Base-by-base conservation (phyloP, 306 rosid genomes). In the Arachis stenosperma region DNA sequence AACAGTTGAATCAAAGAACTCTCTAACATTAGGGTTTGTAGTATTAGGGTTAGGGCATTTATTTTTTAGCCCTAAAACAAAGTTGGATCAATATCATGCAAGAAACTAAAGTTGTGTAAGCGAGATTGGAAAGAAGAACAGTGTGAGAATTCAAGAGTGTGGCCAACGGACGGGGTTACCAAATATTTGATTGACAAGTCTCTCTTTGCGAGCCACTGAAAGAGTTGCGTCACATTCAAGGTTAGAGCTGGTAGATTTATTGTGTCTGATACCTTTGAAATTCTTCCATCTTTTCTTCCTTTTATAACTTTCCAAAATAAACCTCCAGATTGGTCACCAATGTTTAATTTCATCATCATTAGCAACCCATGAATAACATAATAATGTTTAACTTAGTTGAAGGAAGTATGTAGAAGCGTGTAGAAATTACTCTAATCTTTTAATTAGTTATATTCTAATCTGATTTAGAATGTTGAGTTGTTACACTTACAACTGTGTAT, bases 81-180 rank as follows among this genome's bases (percentile, higher is more conserved):
- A 86, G 41, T 74, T 2, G 96, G 96, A 59, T 92, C 96, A 30
- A 78, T 43, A 8, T 84, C 89, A 53, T 83, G 93, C 47, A 69
- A 13, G 0, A 74, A 17, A 52, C 82, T 87, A 43, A 92, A 88
- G 51, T 83, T 83, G 3, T 44, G 76, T 17, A 92, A 63, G 1
- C 90, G 81, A 11, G 81, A 41, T 79, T 84, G 77, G 3, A 92
- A 89, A 0, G 91, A 87, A 46, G 91, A 78, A 48, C 93, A 88
- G 48, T 89, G 96, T 33, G 96, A 87, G 44, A 87, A 87, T 27
- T 93, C 91, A 6, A 87, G 83, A 10, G 89, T 89, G 84, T 92
- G 97, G 9, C 86, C 97, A 43, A 91, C 96, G 0, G 97, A 89
- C 33, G 89, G 83, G 58, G 93, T 84, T n/a, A 88, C 93, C 82